Percentiles rank a stretch among this genome's conserved stretches.
phyloP scores from a whole-genome alignment of 352 stramenopile species.

The Globisporangium cederbergense region DNA sequence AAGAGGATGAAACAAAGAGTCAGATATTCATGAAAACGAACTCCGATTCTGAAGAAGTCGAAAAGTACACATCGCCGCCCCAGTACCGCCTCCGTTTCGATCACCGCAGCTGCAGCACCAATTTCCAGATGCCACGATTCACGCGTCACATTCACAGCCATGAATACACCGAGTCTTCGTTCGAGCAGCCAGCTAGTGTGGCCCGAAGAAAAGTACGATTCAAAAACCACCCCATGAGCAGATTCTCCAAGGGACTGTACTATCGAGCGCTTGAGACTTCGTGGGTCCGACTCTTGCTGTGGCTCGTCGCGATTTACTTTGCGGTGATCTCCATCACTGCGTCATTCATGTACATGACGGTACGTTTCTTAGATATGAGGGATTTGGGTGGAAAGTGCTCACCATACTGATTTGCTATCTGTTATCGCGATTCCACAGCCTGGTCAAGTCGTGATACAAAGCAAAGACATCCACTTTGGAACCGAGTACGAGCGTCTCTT shows the following conservation, averaged over 20 bases:
- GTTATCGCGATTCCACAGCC: conserved; percentile 12
- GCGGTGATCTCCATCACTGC: conserved; percentile 35
- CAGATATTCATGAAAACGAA: conserved; percentile 24
- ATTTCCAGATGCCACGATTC: conserved; percentile 20
- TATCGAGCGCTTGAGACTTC: conserved; percentile 46
- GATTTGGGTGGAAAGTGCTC: neutral
- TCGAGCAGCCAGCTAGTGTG: conserved; percentile 38
- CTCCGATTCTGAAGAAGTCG: conserved; percentile 25
- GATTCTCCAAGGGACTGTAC: conserved; percentile 48
- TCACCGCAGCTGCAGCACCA: conserved; percentile 18
- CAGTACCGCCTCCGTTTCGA: conserved; percentile 25
- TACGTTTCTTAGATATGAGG: conserved; percentile 16
- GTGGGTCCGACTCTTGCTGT: conserved; percentile 37
- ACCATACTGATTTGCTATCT: neutral
- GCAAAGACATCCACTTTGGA: conserved; percentile 9
- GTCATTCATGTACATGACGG: conserved; percentile 38
- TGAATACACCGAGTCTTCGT: conserved; percentile 9
- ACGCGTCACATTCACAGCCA: conserved; percentile 17
- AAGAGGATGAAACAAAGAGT: conserved; percentile 14
- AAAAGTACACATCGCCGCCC: conserved; percentile 1
- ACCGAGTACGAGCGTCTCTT: conserved; percentile 36
- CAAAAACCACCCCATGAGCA: conserved; percentile 36
- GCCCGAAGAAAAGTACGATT: conserved; percentile 33
- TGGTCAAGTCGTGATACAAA: conserved; percentile 10
- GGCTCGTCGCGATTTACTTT: conserved; percentile 37